Percentiles rank a stretch among this genome's conserved stretches.
Conservation (phyloP, 352 stramenopile species). For the Phytopythium litorale region DNA sequence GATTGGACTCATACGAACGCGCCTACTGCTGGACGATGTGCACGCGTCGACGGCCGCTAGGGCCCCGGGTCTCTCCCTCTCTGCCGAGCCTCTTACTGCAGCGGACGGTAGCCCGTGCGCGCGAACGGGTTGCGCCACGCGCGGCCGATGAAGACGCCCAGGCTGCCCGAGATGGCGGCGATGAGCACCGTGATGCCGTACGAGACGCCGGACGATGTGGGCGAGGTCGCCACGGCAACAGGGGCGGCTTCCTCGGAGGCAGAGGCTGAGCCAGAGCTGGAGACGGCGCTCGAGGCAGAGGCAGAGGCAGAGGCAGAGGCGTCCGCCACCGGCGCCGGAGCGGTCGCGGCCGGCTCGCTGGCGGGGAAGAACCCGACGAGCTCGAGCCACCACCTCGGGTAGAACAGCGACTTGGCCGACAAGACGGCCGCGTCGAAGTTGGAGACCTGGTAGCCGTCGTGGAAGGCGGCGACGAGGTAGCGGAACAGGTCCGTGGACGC, state of each 20-base stretch:
- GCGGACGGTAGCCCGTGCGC: slow-evolving; percentile 44
- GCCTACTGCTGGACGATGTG: no score
- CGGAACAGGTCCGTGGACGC: slow-evolving; percentile 62
- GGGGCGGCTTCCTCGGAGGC: slow-evolving; percentile 9
- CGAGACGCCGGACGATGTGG: slow-evolving; percentile 27
- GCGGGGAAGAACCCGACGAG: slow-evolving; percentile 69
- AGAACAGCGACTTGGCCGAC: slow-evolving; percentile 60
- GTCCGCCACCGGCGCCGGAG: slow-evolving; percentile 5
- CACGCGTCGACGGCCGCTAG: no score
- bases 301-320: not conserved
- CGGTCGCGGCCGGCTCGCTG: slow-evolving; percentile 7
- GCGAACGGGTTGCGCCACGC: slow-evolving; percentile 42
- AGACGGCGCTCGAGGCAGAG: slow-evolving; percentile 3
- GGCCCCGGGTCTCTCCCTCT: no score
- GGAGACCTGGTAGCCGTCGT: slow-evolving; percentile 77
- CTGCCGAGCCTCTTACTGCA: slow-evolving; percentile 20
- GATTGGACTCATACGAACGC: no score
- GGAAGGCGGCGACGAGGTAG: slow-evolving; percentile 70
- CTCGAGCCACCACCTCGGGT: slow-evolving; percentile 83
- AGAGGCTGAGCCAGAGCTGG: not conserved
- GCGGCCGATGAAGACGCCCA: slow-evolving; percentile 52
- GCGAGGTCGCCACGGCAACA: slow-evolving; percentile 11
- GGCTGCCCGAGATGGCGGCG: slow-evolving; percentile 34
- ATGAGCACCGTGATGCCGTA: slow-evolving; percentile 51
- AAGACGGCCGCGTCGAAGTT: slow-evolving; percentile 41